Conservation (phyloP, 2,329 filamentous ascomycete species). For the Cladobotryum mycophilum region DNA sequence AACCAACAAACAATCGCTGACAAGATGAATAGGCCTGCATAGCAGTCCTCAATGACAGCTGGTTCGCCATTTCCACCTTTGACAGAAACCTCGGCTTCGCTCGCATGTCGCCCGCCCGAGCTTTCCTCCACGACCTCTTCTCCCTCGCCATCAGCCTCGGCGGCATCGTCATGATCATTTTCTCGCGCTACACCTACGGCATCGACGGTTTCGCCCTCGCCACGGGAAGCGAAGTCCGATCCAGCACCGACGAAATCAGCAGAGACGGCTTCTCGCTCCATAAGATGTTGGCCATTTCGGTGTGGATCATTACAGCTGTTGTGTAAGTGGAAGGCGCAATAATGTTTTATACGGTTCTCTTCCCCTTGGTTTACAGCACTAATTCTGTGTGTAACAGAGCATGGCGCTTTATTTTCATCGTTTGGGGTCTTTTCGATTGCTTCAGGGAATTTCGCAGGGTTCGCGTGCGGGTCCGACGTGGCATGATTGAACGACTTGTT, state of each 20-base stretch:
- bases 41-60: conserved; percentile 33
- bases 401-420: conserved; percentile 11
- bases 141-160: conserved; percentile 27
- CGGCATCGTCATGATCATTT: conserved; percentile 26
- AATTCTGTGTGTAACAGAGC: neutral
- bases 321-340: conserved; percentile 5
- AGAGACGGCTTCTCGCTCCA: conserved; percentile 9
- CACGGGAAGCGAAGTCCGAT: neutral
- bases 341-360: neutral
- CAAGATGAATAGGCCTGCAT: conserved; percentile 20
- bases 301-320: conserved; percentile 9
- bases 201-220: conserved; percentile 2
- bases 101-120: conserved; percentile 22
- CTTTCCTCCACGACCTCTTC: conserved; percentile 28
- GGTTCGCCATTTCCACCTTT: conserved; percentile 27
- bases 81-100: conserved; percentile 22
- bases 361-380: neutral
- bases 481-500: neutral
- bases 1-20: neutral
- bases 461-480: neutral
- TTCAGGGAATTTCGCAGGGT: conserved; percentile 5
- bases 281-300: conserved; percentile 8
- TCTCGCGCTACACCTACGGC: conserved; percentile 8
- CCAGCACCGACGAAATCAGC: conserved; percentile 5
- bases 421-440: conserved; percentile 12